These are phyloP conservation scores for Globisporangium canariense DNA, from an alignment of 352 stramenopile species.

Conservation along the genomic window DNA sequence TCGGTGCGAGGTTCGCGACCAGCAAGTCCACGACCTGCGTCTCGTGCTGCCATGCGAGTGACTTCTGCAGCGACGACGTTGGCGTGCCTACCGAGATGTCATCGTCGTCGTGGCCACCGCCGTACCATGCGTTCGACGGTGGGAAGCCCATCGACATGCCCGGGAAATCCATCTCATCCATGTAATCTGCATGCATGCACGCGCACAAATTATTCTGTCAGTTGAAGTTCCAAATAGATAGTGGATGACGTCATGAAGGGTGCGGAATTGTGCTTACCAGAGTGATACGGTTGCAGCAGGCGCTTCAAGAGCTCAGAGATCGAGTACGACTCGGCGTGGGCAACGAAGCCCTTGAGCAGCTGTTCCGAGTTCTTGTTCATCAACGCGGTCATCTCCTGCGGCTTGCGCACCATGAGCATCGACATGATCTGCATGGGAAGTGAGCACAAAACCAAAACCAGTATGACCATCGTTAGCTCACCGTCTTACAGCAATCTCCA, in stretches of 20 bases:
- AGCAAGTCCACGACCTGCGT: slow-evolving; percentile 67
- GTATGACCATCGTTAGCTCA: background rate
- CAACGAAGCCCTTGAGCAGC: slow-evolving; percentile 63
- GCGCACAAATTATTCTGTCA: background rate
- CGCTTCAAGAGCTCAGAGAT: slow-evolving; percentile 81
- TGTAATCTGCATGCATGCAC: slow-evolving; percentile 45
- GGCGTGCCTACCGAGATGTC: slow-evolving; percentile 60
- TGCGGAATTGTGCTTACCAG: slow-evolving; percentile 21
- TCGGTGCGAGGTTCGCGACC: slow-evolving; percentile 45
- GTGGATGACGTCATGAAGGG: no score
- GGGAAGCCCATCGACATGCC: slow-evolving; percentile 75
- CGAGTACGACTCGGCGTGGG: slow-evolving; percentile 71
- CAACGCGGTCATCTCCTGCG: slow-evolving; percentile 77
- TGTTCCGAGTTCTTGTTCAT: slow-evolving; percentile 83
- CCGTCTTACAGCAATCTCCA: background rate
- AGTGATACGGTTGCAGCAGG: slow-evolving; percentile 79
- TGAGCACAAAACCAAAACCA: background rate
- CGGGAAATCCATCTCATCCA: slow-evolving; percentile 87
- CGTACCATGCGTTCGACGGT: slow-evolving; percentile 73
- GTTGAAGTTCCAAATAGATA: no score
- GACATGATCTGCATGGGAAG: slow-evolving; percentile 49
- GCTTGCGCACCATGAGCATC: slow-evolving; percentile 87
- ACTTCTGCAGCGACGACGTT: slow-evolving; percentile 59
- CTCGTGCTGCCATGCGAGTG: slow-evolving; percentile 73
- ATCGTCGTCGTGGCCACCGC: slow-evolving; percentile 59